These are phyloP conservation scores for Geranium rotundifolium DNA, from an alignment of 345 rosid species.

Conservation along the genomic window DNA sequence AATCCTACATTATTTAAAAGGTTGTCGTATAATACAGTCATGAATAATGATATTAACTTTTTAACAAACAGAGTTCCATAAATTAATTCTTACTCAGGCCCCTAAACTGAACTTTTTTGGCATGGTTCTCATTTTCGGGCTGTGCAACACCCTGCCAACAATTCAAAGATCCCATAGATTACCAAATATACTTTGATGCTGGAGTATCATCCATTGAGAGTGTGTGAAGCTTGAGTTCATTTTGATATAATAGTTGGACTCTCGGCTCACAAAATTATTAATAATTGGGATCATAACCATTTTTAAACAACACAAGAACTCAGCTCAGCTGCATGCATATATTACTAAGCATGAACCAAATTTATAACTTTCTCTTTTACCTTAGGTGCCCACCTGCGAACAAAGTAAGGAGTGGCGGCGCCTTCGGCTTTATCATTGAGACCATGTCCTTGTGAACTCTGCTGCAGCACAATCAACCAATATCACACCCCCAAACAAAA, in stretches of 20 bases:
- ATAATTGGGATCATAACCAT: background rate
- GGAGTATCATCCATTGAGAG: too few relatives aligned
- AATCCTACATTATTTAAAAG: background rate
- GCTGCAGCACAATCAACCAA: constrained; percentile 9
- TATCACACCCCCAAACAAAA: background rate
- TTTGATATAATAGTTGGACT: too few relatives aligned
- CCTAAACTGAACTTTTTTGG: too few relatives aligned
- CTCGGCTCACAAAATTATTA: too few relatives aligned
- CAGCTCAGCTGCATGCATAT: background rate
- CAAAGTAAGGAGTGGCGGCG: constrained; percentile 72
- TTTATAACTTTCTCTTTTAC: constrained; percentile 36
- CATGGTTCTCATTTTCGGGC: too few relatives aligned
- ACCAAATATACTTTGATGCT: too few relatives aligned
- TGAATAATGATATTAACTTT: too few relatives aligned
- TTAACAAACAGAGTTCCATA: too few relatives aligned
- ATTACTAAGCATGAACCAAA: background rate
- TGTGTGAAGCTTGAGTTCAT: too few relatives aligned
- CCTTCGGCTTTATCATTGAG: constrained; percentile 45
- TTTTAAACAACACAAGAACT: background rate
- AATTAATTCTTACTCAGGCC: too few relatives aligned
- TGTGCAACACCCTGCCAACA: too few relatives aligned
- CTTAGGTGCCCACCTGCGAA: constrained; percentile 99
- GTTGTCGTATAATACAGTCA: background rate
- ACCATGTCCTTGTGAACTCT: constrained; percentile 47
- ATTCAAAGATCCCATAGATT: too few relatives aligned